A percentile compares a stretch with the other conserved stretches of the same genome.
Evolutionary conservation across 192 early-diverging fungal species (phyloP).

Genomic region (Backusella sp.): DNA sequence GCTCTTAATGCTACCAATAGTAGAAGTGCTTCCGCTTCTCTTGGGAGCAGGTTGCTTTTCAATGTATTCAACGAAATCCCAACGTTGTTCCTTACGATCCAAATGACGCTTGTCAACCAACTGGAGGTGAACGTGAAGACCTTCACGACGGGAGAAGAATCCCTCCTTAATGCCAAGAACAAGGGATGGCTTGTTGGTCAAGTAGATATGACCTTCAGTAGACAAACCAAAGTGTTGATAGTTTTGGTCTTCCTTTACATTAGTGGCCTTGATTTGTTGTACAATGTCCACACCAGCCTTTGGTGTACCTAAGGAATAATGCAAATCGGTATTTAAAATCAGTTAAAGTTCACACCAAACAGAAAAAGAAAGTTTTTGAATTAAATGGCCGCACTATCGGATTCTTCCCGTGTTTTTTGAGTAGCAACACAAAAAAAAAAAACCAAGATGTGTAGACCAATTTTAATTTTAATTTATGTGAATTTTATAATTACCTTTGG

Average conservation of each 20-base stretch:
- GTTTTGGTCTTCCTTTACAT: slow-evolving; percentile 7
- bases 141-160: slow-evolving; percentile 35
- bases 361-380: not conserved
- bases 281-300: slow-evolving; percentile 30
- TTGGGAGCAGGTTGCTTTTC: not conserved
- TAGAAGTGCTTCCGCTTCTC: not conserved
- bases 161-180: slow-evolving; percentile 33
- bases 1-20: not conserved
- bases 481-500: slow-evolving; percentile 16
- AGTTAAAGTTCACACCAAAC: slow-evolving; percentile 1
- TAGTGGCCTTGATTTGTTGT: slow-evolving; percentile 22
- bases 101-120: slow-evolving; percentile 21
- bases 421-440: not conserved
- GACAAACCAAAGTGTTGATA: slow-evolving; percentile 24
- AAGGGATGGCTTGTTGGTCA: slow-evolving; percentile 9
- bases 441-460: not conserved
- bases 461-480: not conserved
- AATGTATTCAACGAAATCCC: slow-evolving; percentile 28
- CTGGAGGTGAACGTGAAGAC: slow-evolving; percentile 34
- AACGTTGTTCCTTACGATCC: slow-evolving; percentile 34
- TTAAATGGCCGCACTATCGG: not conserved
- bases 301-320: slow-evolving; percentile 18
- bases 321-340: not conserved
- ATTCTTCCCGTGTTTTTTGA: slow-evolving; percentile 8
- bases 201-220: slow-evolving; percentile 22